Percentiles rank a stretch among this genome's conserved stretches.
Conservation (phyloP, 108 stramenopile genomes). For the Licmophora abbreviata region DNA sequence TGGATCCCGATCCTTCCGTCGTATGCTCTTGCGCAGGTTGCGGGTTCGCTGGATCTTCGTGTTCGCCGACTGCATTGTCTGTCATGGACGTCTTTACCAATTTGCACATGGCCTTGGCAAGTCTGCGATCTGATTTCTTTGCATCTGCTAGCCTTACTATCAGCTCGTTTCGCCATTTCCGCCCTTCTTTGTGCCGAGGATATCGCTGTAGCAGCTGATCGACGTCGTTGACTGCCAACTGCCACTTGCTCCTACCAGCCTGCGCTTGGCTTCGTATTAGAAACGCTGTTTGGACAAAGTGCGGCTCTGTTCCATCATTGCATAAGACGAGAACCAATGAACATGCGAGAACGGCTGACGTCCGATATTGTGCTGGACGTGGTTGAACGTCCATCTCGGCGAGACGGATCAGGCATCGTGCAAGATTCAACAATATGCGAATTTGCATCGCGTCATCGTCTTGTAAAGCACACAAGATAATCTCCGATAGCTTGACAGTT, state of each 20-base stretch:
- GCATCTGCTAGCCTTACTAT: conserved; percentile 9
- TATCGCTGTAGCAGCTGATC: conserved; percentile 11
- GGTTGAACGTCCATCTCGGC: conserved; percentile 24
- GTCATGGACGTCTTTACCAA: too few species aligned
- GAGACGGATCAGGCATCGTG: conserved; percentile 47
- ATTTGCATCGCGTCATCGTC: conserved; percentile 23
- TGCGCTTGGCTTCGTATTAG: conserved; percentile 23
- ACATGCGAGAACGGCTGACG: background rate
- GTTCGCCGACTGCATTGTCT: too few species aligned
- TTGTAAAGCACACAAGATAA: too few species aligned
- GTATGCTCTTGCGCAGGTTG: too few species aligned
- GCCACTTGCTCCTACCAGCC: conserved; percentile 22
- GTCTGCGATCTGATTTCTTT: conserved; percentile 2
- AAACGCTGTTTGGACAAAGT: conserved; percentile 17
- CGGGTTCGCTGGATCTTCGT: too few species aligned
- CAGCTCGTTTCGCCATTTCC: conserved; percentile 9
- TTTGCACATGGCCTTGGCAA: conserved; percentile 1
- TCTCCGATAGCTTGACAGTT: too few species aligned
- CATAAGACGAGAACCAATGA: background rate
- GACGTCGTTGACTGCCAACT: conserved; percentile 21
- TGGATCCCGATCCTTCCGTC: too few species aligned
- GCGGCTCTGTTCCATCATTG: background rate
- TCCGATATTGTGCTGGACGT: conserved; percentile 2
- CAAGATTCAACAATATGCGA: conserved; percentile 52
- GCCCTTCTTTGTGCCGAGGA: conserved; percentile 11